Conservation (phyloP, 306 rosid genomes). For the Cucurbita argyrosperma region DNA sequence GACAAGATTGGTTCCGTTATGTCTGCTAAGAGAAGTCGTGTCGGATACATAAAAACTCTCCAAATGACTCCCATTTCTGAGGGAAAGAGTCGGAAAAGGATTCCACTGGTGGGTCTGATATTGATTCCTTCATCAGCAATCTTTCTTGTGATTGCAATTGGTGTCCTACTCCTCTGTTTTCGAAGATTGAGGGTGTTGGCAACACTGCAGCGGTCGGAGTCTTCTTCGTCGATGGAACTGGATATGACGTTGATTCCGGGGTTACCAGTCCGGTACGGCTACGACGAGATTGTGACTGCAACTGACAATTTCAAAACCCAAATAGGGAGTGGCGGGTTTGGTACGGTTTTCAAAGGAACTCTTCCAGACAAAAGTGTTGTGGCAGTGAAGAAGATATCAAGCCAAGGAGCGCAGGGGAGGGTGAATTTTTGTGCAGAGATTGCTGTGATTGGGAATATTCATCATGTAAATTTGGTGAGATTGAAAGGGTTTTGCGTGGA, state of each 20-base stretch:
- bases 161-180: background rate
- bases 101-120: background rate
- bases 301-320: slow-evolving; percentile 62
- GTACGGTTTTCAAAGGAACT: slow-evolving; percentile 57
- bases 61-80: background rate
- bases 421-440: slow-evolving; percentile 80
- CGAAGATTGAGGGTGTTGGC: slow-evolving; percentile 25
- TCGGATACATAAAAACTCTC: slow-evolving; percentile 45
- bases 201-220: slow-evolving; percentile 32
- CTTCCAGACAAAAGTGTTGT: slow-evolving; percentile 47
- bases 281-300: slow-evolving; percentile 51
- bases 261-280: slow-evolving; percentile 58
- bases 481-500: slow-evolving; percentile 71
- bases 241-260: slow-evolving; percentile 36
- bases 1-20: slow-evolving; percentile 50
- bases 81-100: background rate
- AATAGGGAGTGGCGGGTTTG: slow-evolving; percentile 81
- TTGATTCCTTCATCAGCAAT: background rate
- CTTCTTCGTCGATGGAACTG: slow-evolving; percentile 16
- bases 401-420: slow-evolving; percentile 57
- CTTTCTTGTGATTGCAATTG: background rate
- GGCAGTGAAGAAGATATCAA: slow-evolving; percentile 74
- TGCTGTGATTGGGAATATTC: slow-evolving; percentile 68
- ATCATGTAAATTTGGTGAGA: slow-evolving; percentile 69
- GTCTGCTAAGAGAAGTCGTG: slow-evolving; percentile 10